phyloP scores from a whole-genome alignment of 352 stramenopile genomes.

The Globisporangium cystogenes region DNA sequence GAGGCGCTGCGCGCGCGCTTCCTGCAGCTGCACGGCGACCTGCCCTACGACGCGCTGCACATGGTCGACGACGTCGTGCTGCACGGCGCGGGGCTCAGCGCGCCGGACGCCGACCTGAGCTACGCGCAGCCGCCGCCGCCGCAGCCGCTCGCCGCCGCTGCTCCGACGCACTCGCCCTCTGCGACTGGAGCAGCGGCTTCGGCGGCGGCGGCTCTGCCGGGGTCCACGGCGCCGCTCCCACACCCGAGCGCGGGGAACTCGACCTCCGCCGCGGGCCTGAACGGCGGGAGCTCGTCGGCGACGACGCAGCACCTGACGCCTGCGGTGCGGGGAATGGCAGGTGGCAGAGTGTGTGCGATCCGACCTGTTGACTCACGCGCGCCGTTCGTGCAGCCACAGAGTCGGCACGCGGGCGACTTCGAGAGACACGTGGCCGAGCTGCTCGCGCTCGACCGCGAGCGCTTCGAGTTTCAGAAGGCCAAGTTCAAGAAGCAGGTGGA shows the following conservation, averaged over 20 bases:
- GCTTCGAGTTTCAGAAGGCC: slow-evolving; percentile 64
- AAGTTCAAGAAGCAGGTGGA: slow-evolving; percentile 76
- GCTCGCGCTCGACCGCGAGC: slow-evolving; percentile 63
- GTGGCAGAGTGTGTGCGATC: too few species aligned
- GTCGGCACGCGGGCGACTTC: slow-evolving; percentile 62
- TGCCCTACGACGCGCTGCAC: slow-evolving; percentile 55
- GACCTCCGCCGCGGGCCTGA: too few species aligned
- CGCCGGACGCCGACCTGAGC: slow-evolving; percentile 46
- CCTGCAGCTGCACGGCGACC: slow-evolving; percentile 59
- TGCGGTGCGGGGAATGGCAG: background rate
- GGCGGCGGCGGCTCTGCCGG: background rate
- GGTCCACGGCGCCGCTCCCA: background rate
- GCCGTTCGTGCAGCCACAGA: too few species aligned
- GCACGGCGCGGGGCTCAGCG: slow-evolving; percentile 28
- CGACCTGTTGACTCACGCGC: background rate
- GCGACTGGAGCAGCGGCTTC: background rate
- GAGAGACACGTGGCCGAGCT: slow-evolving; percentile 72
- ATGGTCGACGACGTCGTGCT: slow-evolving; percentile 76
- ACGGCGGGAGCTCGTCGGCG: background rate
- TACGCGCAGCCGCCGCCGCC: slow-evolving; percentile 47
- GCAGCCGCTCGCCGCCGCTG: slow-evolving; percentile 21
- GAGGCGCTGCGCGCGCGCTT: slow-evolving; percentile 46
- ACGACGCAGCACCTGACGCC: background rate
- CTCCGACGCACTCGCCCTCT: slow-evolving; percentile 9
- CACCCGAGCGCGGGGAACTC: background rate